A percentile compares a stretch with the other conserved stretches of the same genome.
Evolutionary conservation across 2,329 filamentous ascomycete genomes (phyloP).

Genomic region (Thielaviopsis populi): DNA sequence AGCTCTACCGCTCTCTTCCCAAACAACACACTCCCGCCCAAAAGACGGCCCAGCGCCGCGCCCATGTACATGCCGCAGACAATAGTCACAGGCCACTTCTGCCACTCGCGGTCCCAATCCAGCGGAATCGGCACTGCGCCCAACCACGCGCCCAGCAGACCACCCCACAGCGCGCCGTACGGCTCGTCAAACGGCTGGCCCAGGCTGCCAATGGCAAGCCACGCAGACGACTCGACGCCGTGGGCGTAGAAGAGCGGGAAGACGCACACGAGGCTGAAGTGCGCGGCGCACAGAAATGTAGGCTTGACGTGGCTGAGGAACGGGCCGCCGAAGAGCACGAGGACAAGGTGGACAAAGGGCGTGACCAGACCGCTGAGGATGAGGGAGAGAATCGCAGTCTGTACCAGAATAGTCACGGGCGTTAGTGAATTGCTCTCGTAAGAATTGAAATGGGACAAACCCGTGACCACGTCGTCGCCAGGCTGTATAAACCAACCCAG

Average conservation of each 20-base stretch:
- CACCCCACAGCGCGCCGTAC: conserved; percentile 69
- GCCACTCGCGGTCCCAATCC: conserved; percentile 99
- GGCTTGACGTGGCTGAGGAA: conserved; percentile 65
- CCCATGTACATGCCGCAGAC: conserved; percentile 69
- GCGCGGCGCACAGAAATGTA: conserved; percentile 65
- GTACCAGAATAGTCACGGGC: neutral
- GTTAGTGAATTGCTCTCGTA: neutral
- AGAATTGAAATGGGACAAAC: no score
- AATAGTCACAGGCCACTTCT: conserved; percentile 92
- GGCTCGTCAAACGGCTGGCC: conserved; percentile 65
- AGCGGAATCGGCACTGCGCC: conserved; percentile 90
- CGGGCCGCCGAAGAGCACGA: conserved; percentile 85
- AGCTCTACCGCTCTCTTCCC: conserved; percentile 28
- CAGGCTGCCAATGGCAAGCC: conserved; percentile 54
- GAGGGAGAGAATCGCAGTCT: conserved; percentile 26
- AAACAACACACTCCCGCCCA: conserved; percentile 38
- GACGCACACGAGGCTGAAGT: conserved; percentile 63
- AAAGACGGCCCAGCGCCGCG: conserved; percentile 52
- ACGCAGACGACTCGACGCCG: conserved; percentile 56
- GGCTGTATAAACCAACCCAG: neutral
- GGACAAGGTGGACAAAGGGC: conserved; percentile 43
- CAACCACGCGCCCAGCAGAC: conserved; percentile 70
- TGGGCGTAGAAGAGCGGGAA: conserved; percentile 77
- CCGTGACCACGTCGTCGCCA: neutral
- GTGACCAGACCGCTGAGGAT: conserved; percentile 56